phyloP scores from a whole-genome alignment of 495 filamentous ascomycete genomes.

The Talaromyces stipitatus region DNA sequence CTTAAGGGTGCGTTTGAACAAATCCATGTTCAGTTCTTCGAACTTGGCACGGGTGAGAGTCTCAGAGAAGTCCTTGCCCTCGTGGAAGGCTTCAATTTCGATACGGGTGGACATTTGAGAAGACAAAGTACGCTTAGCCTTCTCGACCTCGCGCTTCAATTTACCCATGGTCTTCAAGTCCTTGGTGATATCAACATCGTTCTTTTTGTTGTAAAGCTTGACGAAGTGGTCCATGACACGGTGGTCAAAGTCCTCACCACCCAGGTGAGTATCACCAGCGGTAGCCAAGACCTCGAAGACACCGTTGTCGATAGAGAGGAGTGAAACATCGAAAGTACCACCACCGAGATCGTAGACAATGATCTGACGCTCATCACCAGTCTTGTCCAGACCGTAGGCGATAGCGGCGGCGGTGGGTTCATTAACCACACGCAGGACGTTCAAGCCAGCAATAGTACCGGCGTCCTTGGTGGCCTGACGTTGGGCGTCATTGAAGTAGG shows the following conservation, averaged over 20 bases:
- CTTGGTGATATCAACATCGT: constrained; percentile 85
- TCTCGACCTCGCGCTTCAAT: constrained; percentile 99
- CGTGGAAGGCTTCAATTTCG: constrained; percentile 96
- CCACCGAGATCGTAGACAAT: constrained; percentile 98
- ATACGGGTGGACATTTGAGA: constrained; percentile 97
- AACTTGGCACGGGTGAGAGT: constrained; percentile 98
- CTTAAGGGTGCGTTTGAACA: constrained; percentile 98
- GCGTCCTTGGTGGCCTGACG: constrained; percentile 98
- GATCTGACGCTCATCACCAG: constrained; percentile 78
- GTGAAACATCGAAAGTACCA: constrained; percentile 99
- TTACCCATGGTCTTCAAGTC: constrained; percentile 99
- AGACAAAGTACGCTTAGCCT: constrained; percentile 98
- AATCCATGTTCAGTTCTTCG: constrained; percentile 96
- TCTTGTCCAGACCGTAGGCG: constrained; percentile 84
- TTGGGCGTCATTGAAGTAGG: constrained; percentile 99
- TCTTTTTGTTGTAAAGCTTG: constrained; percentile 99
- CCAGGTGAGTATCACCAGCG: constrained; percentile 98
- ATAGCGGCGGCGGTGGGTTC: constrained; percentile 86
- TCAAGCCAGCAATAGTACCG: constrained; percentile 87
- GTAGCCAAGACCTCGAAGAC: constrained; percentile 98
- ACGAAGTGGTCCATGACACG: constrained; percentile 94
- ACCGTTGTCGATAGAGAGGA: constrained; percentile 92
- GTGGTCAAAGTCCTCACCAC: constrained; percentile 99
- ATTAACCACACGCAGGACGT: constrained; percentile 96
- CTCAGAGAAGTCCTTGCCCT: constrained; percentile 97